Conservation (phyloP, 805 yeast species). For the Pichia insulana region DNA sequence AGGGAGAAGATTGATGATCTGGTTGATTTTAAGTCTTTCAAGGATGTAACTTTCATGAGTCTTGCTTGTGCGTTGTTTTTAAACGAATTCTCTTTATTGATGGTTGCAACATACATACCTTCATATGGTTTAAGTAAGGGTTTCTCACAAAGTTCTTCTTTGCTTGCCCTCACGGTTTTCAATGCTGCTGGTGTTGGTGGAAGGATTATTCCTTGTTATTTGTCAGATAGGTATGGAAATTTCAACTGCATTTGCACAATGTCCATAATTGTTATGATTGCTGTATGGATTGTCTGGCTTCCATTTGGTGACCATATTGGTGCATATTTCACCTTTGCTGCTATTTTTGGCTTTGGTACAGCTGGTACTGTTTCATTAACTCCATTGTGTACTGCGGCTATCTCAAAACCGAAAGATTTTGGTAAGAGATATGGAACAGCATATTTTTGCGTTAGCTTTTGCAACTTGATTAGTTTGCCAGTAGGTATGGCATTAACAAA, state of each 20-base stretch:
- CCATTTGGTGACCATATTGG: conserved; percentile 45
- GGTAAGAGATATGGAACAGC: conserved; percentile 67
- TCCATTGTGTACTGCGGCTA: conserved; percentile 61
- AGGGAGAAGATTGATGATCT: conserved; percentile 19
- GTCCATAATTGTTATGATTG: conserved; percentile 33
- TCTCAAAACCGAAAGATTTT: conserved; percentile 54
- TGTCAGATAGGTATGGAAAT: conserved; percentile 38
- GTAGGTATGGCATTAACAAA: conserved; percentile 30
- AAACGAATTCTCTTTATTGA: conserved; percentile 45
- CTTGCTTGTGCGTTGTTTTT: conserved; percentile 35
- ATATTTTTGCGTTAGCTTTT: conserved; percentile 40
- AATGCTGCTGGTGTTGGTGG: conserved; percentile 39
- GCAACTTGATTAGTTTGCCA: conserved; percentile 40
- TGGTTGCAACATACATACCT: conserved; percentile 46
- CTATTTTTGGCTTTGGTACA: conserved; percentile 47
- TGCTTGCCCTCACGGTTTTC: conserved; percentile 35
- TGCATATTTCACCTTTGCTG: conserved; percentile 44
- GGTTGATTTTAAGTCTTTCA: conserved; percentile 33
- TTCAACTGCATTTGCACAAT: conserved; percentile 33
- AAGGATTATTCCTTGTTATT: conserved; percentile 35
- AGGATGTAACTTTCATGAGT: conserved; percentile 34
- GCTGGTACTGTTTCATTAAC: conserved; percentile 57
- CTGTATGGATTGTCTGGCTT: conserved; percentile 48
- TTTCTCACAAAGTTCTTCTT: conserved; percentile 32
- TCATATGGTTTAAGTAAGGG: conserved; percentile 49